These are phyloP conservation scores for Camelina sativa DNA, from an alignment of 345 rosid genomes.

Conservation along the genomic window DNA sequence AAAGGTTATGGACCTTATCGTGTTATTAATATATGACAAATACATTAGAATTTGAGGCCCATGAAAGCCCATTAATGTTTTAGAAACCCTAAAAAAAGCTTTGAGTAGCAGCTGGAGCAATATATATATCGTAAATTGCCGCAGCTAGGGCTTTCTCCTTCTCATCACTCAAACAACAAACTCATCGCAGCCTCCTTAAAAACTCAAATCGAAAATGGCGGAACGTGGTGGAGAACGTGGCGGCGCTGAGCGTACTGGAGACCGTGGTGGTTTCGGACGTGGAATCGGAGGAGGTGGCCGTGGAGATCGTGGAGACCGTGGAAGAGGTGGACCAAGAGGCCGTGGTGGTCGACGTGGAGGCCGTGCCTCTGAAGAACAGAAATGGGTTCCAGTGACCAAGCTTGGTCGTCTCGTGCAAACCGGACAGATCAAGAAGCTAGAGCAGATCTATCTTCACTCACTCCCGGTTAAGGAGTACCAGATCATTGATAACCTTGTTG, in stretches of 20 bases:
- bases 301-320: conserved; percentile 45
- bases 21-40: neutral
- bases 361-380: conserved; percentile 69
- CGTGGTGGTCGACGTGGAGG: conserved; percentile 75
- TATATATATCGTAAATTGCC: conserved; percentile 23
- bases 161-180: neutral
- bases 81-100: conserved; percentile 39
- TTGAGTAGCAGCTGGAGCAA: neutral
- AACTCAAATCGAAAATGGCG: conserved; percentile 36
- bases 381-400: conserved; percentile 91
- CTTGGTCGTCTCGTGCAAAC: conserved; percentile 78
- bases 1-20: neutral
- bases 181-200: neutral
- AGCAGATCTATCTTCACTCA: conserved; percentile 83
- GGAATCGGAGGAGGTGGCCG: conserved; percentile 58
- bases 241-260: conserved; percentile 47
- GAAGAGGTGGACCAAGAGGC: conserved; percentile 45
- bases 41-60: neutral
- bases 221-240: conserved; percentile 46
- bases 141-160: conserved; percentile 5
- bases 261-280: conserved; percentile 64
- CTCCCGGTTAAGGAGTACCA: conserved; percentile 92
- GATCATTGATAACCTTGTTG: conserved; percentile 73
- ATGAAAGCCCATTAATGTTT: neutral
- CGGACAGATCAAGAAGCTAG: conserved; percentile 55